A percentile compares a stretch with the other conserved stretches of the same genome.
Conservation (phyloP, 441 rosid species). For the Isatis lusitanica region DNA sequence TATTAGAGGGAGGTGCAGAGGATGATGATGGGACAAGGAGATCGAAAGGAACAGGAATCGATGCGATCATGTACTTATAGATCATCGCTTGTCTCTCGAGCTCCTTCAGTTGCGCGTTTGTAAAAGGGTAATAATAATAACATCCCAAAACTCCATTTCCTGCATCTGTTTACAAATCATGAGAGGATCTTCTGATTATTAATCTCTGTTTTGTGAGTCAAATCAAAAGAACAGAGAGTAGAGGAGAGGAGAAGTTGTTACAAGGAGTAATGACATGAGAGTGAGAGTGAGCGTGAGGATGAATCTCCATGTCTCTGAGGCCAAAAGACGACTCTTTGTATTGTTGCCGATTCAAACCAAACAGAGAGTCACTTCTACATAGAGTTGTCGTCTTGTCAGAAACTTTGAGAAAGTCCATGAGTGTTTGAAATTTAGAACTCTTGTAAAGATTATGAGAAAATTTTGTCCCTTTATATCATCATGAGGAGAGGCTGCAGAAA, state of each 20-base stretch:
- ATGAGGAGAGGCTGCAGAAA: slow-evolving; percentile 10
- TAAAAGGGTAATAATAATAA: slow-evolving; percentile 45
- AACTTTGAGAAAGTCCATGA: slow-evolving; percentile 42
- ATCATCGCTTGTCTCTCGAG: slow-evolving; percentile 69
- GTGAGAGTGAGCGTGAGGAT: slow-evolving; percentile 21
- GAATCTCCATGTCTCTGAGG: slow-evolving; percentile 36
- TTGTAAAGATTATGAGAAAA: slow-evolving; percentile 15
- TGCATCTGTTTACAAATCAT: slow-evolving; percentile 27
- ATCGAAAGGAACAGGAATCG: slow-evolving; percentile 55
- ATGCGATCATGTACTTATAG: slow-evolving; percentile 66
- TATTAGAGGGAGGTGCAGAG: slow-evolving; percentile 22
- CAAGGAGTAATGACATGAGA: slow-evolving; percentile 26
- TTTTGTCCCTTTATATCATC: neutral
- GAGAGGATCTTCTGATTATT: neutral
- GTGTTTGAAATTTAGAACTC: slow-evolving; percentile 9
- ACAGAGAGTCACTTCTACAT: slow-evolving; percentile 29
- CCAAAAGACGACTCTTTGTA: slow-evolving; percentile 25
- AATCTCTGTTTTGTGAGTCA: slow-evolving; percentile 11
- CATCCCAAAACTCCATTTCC: slow-evolving; percentile 29
- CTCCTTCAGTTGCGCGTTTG: slow-evolving; percentile 58
- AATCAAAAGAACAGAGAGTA: neutral
- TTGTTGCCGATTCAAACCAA: slow-evolving; percentile 35
- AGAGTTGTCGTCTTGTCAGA: slow-evolving; percentile 37
- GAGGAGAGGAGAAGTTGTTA: slow-evolving; percentile 7
- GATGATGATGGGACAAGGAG: slow-evolving; percentile 44